Percentiles rank a stretch among this genome's conserved stretches.
Conservation (phyloP, 2,329 filamentous ascomycete genomes). For the Pyricularia pennisetigena region DNA sequence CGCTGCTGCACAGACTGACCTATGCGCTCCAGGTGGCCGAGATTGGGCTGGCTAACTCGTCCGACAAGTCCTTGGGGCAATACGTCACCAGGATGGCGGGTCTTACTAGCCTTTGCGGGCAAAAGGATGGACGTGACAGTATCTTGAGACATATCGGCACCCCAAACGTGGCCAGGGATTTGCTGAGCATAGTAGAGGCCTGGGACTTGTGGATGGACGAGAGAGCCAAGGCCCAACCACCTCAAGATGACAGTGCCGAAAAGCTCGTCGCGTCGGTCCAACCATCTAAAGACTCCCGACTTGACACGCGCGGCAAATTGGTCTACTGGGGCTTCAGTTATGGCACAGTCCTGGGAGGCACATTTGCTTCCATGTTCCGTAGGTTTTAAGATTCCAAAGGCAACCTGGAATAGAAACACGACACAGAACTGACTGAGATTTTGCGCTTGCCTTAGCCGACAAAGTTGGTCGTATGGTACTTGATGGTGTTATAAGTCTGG, state of each 20-base stretch:
- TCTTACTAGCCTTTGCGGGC: constrained; percentile 21
- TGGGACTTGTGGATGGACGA: constrained; percentile 22
- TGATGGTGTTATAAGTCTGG: constrained; percentile 18
- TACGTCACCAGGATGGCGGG: constrained; percentile 18
- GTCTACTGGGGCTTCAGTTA: constrained; percentile 47
- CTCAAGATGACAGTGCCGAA: not conserved
- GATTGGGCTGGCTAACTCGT: constrained; percentile 24
- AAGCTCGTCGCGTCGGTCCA: constrained; percentile 8
- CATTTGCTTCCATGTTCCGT: constrained; percentile 34
- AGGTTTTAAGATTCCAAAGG: not conserved
- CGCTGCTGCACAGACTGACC: constrained; percentile 20
- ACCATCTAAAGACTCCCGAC: not conserved
- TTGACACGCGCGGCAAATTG: constrained; percentile 17
- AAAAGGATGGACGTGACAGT: constrained; percentile 17
- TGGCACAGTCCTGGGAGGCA: constrained; percentile 40
- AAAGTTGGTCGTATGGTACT: constrained; percentile 21
- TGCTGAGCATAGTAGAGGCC: constrained; percentile 29
- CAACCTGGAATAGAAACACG: not conserved
- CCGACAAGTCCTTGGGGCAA: constrained; percentile 19
- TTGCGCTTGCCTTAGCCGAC: constrained; percentile 13
- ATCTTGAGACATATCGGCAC: constrained; percentile 23
- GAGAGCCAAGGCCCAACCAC: not conserved
- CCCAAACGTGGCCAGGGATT: constrained; percentile 25
- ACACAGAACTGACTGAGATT: not conserved
- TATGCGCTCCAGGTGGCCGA: constrained; percentile 20